Percentiles rank a stretch among this genome's conserved stretches.
These are phyloP conservation scores for Leccinum sublutescens DNA, from an alignment of 768 basidiomycete genomes.

Conservation along the genomic window DNA sequence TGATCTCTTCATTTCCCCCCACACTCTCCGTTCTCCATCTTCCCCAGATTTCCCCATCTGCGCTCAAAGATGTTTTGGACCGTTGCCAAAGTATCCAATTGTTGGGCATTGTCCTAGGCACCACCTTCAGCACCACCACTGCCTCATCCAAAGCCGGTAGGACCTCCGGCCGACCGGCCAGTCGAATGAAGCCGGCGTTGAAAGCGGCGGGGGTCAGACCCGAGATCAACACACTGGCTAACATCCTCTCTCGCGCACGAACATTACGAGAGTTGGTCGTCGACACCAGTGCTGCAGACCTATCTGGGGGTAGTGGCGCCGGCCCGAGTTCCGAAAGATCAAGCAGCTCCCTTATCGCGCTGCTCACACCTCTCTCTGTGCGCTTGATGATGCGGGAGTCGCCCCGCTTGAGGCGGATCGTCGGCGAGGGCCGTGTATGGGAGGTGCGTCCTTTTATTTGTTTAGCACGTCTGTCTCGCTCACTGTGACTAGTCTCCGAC, in stretches of 20 bases:
- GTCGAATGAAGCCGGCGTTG: background rate
- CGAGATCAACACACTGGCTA: slow-evolving; percentile 14
- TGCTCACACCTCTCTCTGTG: slow-evolving; percentile 41
- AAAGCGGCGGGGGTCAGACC: background rate
- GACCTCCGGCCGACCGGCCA: background rate
- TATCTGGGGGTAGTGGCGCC: background rate
- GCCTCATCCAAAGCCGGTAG: background rate
- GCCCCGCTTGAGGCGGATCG: slow-evolving; percentile 42
- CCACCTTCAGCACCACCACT: slow-evolving; percentile 5
- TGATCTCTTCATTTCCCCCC: slow-evolving; percentile 32
- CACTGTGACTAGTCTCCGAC: slow-evolving; percentile 12
- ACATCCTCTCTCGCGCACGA: slow-evolving; percentile 15
- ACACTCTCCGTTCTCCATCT: slow-evolving; percentile 33
- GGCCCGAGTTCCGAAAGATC: background rate
- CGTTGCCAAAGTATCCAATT: slow-evolving; percentile 17
- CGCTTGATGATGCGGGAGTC: slow-evolving; percentile 43
- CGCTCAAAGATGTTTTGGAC: slow-evolving; percentile 21
- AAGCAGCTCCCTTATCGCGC: slow-evolving; percentile 16
- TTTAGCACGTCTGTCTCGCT: background rate
- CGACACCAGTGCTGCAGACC: slow-evolving; percentile 11
- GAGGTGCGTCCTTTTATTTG: slow-evolving; percentile 38
- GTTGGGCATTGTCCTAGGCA: slow-evolving; percentile 20
- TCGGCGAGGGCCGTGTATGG: slow-evolving; percentile 54
- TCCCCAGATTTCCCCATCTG: slow-evolving; percentile 21
- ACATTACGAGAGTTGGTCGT: slow-evolving; percentile 18